Base-by-base conservation (phyloP, 1,139 yeast genomes). In the Fermentozyma sake region DNA sequence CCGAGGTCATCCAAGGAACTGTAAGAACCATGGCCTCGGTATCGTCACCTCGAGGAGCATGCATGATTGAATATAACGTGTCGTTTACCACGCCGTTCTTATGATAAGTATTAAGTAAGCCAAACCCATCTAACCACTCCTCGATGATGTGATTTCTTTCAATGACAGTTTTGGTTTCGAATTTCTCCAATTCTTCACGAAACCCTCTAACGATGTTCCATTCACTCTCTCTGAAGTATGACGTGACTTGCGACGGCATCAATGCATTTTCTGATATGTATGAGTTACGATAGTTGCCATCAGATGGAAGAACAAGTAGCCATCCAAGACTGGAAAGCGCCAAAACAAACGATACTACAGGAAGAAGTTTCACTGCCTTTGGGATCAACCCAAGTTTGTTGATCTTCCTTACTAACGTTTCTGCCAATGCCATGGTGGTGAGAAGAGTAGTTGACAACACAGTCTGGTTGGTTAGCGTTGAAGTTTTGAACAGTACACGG, bases 211-310 rank as follows among this genome's bases (percentile, higher is more conserved):
- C 76, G 31, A 84, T 66, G 47, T 89, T 86, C 96, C 97, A 91
- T 48, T 91, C 98, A 28, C 91, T 78, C 44, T 89, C 97, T 33
- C 97, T 68, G 52, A 86, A 93, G 50, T 86, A 87, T 11, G 95
- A 81, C 43, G 80, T 81, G 3, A 91, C 97, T 52, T 91, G 97
- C 1, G 94, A 89, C 8, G 98, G 97, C 84, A 93, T 79, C 52
- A 93, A 65, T 18, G 99, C 99, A 57, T 91, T 93, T 51, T 93
- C 99, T 6, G 95, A 82, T 12, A 89, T 83, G 50, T 91, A 91
- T 5, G 96, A 85, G 40, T 68, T 61, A 31, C 96, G 66, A 49
- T 66, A 86, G 50, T 84, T 85, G 13, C 96, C 97, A 22, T 82
- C 82, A 43, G 79, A 42, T 1, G 98, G 96, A 29, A 85, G 61